These are phyloP conservation scores for Sugiyamaella neomexicana DNA, from an alignment of 1,139 yeast genomes.

Conservation along the genomic window DNA sequence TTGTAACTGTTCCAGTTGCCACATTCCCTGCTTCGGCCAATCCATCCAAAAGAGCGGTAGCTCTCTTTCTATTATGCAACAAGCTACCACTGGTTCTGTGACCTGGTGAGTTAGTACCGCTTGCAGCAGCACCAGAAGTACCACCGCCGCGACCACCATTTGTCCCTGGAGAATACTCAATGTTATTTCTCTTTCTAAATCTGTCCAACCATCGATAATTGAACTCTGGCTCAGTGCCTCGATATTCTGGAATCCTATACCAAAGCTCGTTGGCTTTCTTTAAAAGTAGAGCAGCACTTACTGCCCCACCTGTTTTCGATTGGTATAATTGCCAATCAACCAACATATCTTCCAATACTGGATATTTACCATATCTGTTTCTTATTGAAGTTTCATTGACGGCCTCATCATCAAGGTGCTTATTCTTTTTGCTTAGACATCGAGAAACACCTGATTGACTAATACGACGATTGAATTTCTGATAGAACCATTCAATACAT, in stretches of 20 bases:
- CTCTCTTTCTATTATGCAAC: not conserved
- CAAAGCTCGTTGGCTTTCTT: conserved; percentile 19
- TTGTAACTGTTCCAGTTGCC: not conserved
- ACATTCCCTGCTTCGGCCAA: conserved; percentile 7
- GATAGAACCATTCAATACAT: conserved; percentile 21
- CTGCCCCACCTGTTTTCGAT: conserved; percentile 17
- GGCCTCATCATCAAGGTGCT: conserved; percentile 16
- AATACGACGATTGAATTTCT: conserved; percentile 17
- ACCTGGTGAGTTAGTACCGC: not conserved
- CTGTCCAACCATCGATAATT: conserved; percentile 22
- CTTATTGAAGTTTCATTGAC: conserved; percentile 17
- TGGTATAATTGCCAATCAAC: conserved; percentile 21
- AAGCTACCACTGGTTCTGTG: not conserved
- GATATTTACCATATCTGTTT: conserved; percentile 21
- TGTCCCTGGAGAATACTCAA: conserved; percentile 13
- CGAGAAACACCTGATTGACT: conserved; percentile 22
- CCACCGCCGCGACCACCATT: not conserved
- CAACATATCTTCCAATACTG: conserved; percentile 19
- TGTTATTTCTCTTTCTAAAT: conserved; percentile 18
- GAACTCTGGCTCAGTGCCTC: conserved; percentile 19
- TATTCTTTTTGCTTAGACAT: conserved; percentile 18
- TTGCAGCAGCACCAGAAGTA: not conserved
- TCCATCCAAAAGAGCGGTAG: conserved; percentile 1
- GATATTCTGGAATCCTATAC: conserved; percentile 20
- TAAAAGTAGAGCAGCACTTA: conserved; percentile 18